A percentile compares a stretch with the other conserved stretches of the same genome.
These are phyloP conservation scores for Trichophyton mentagrophytes DNA, from an alignment of 2,329 filamentous ascomycete genomes.

Conservation along the genomic window DNA sequence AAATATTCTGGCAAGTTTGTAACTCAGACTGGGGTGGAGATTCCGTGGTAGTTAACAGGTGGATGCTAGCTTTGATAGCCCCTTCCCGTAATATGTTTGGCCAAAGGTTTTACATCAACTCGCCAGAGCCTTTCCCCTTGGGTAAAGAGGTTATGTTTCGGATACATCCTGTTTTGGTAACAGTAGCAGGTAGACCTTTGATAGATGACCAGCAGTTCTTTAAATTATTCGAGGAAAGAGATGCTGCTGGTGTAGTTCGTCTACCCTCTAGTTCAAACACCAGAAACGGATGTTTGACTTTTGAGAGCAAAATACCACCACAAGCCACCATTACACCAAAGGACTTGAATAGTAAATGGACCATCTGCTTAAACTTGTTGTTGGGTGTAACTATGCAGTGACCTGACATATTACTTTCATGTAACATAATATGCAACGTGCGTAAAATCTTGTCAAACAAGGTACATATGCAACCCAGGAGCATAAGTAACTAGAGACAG, in stretches of 20 bases:
- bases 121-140: too few relatives aligned
- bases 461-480: neutral
- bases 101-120: too few relatives aligned
- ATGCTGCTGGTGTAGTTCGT: too few relatives aligned
- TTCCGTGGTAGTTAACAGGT: slow-evolving; percentile 11
- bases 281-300: too few relatives aligned
- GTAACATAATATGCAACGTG: neutral
- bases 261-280: too few relatives aligned
- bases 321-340: neutral
- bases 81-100: too few relatives aligned
- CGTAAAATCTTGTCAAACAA: neutral
- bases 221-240: too few relatives aligned
- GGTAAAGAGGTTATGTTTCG: too few relatives aligned
- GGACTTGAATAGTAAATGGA: neutral
- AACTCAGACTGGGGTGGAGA: slow-evolving; percentile 20
- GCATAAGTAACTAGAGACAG: neutral
- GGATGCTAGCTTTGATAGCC: neutral
- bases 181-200: too few relatives aligned
- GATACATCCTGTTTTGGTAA: too few relatives aligned
- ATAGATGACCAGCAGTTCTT: too few relatives aligned
- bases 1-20: slow-evolving; percentile 25
- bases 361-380: neutral
- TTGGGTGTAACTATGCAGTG: too few relatives aligned
- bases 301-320: neutral
- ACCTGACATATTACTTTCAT: neutral